Evolutionary conservation across 2,329 filamentous ascomycete genomes (phyloP), one percentile per base, ranked within the genome.

Genomic region (Didymella arachidicola): DNA sequence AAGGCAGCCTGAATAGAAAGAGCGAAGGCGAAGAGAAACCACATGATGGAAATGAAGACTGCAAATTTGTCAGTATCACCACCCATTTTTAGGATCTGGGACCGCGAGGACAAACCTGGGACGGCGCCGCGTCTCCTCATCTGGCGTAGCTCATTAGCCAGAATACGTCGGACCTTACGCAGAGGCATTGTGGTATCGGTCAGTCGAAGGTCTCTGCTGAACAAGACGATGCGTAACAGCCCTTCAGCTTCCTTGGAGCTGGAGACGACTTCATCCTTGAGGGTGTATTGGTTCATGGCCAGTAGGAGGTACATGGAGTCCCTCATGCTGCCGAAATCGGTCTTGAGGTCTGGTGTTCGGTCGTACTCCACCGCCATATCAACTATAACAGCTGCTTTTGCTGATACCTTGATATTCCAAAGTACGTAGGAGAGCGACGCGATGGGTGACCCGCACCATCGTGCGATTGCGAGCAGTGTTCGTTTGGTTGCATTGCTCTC

Each of bases 221-320:
- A 80, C 2, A 81, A 63, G 0, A 73, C 75, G 11, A 80, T 74
- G 2, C 79, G 70, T 11, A 80, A 66, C 16, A 80, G 57, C 3
- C 72, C 76, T 50, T 80, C 78, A 0, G 77, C 75, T 46, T 74
- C 69, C 49, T 72, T 77, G 18, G 63, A 62, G 6, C 57, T 53
- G 3, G 60, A 19, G 8, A 61, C 63, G 5, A 60, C 61, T 30
- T 67, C 71, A 19, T 66, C 66, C 38, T 75, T 75, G 53, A 79
- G 72, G 3, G 70, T 78, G 58, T 79, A 82, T 62, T 82, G 80
- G 44, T 81, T 81, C 72, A 81, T 78, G 6, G 76, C 76, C 46
- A 76, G 72, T 18, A 82, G 69, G 16, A 82, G 72, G 51, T 78
- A 81, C 64, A 81, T 76, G 0, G 79, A 80, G 57, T 82, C 80